phyloP scores from a whole-genome alignment of 495 filamentous ascomycete genomes.

The Aspergillus homomorphus region DNA sequence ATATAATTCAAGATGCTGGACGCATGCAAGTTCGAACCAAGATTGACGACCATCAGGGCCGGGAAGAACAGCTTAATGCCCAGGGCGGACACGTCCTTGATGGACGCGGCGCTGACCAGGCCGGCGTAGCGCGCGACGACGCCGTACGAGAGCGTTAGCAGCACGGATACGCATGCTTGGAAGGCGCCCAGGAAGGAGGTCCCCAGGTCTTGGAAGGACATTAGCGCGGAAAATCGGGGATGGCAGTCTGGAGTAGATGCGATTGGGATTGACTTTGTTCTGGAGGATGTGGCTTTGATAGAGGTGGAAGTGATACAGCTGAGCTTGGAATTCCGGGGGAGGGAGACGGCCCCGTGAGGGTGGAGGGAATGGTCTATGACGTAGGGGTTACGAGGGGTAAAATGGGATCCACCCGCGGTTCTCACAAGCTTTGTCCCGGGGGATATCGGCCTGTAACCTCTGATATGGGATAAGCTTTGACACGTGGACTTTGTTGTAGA shows the following conservation, averaged over 20 bases:
- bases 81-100: conserved; percentile 62
- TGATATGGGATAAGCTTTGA: too few species aligned
- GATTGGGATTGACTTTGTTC: too few species aligned
- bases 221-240: too few species aligned
- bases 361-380: background rate
- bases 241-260: too few species aligned
- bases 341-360: background rate
- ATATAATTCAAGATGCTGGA: conserved; percentile 56
- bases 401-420: background rate
- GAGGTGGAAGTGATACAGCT: too few species aligned
- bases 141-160: conserved; percentile 66
- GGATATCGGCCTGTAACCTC: too few species aligned
- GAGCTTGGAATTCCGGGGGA: background rate
- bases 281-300: too few species aligned
- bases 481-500: too few species aligned
- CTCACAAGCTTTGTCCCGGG: background rate
- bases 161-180: conserved; percentile 67
- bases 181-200: conserved; percentile 64
- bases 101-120: conserved; percentile 51
- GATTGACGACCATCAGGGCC: conserved; percentile 63
- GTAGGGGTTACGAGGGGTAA: background rate
- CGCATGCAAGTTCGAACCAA: conserved; percentile 62
- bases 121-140: conserved; percentile 55
- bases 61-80: conserved; percentile 71
- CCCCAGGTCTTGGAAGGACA: conserved; percentile 21